Evolutionary conservation across 2,329 filamentous ascomycete species (phyloP).

Genomic region (Xylaria sp.): DNA sequence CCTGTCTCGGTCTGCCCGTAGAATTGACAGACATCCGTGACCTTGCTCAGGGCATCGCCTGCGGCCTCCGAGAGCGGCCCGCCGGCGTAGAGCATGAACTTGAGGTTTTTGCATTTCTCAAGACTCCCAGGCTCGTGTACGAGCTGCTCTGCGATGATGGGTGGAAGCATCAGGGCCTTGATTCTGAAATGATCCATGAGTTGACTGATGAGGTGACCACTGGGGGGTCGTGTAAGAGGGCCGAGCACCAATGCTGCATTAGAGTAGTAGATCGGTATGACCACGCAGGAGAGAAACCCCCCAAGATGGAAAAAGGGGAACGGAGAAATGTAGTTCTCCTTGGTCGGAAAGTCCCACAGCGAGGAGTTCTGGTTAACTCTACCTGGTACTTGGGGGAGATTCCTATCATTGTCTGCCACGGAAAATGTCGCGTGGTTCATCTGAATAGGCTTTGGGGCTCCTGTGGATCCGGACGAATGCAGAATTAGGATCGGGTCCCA

Average conservation of each 20-base stretch:
- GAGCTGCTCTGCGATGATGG: conserved; percentile 22
- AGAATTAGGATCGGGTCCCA: conserved; percentile 23
- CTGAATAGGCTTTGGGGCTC: conserved; percentile 20
- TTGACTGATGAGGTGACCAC: conserved; percentile 11
- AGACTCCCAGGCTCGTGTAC: conserved; percentile 14
- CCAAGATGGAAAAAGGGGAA: conserved; percentile 25
- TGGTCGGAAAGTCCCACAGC: conserved; percentile 14
- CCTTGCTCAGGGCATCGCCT: conserved; percentile 22
- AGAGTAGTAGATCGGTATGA: conserved; percentile 24
- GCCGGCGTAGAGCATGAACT: conserved; percentile 28
- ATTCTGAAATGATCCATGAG: conserved; percentile 22
- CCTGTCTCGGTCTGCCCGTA: conserved; percentile 28
- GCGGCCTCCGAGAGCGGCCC: conserved; percentile 22
- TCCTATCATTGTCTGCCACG: conserved; percentile 18
- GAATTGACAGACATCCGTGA: conserved; percentile 29
- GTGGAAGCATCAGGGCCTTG: conserved; percentile 21
- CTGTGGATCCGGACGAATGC: conserved; percentile 26
- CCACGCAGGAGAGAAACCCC: conserved; percentile 19
- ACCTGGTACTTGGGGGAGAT: conserved; percentile 13
- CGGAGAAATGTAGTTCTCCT: conserved; percentile 18
- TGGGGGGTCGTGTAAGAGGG: conserved; percentile 17
- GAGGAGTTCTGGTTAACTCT: conserved; percentile 22
- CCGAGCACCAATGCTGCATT: conserved; percentile 9
- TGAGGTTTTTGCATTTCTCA: conserved; percentile 19
- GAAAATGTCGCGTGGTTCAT: conserved; percentile 26